Evolutionary conservation across 768 basidiomycete genomes (phyloP), one percentile per base, ranked within the genome.

Genomic region (Rhizopogon salebrosus): DNA sequence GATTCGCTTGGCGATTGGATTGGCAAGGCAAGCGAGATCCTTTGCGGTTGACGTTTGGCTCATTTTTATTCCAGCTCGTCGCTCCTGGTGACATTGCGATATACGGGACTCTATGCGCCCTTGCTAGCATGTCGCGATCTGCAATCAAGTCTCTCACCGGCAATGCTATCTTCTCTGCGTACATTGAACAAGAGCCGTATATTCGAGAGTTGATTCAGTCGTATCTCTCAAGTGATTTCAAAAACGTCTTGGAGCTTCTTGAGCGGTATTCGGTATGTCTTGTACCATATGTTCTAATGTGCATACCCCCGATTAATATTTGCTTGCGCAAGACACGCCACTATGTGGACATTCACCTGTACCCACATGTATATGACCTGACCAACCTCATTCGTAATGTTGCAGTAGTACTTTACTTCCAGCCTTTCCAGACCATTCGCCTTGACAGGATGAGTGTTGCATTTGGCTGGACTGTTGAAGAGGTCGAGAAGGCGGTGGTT

Each of bases 141-240:
- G 75, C 80, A 16, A 83, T 98, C 71, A 87, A 87, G 63, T 55
- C 78, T 0, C 79, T 89, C 4, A 68, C 92, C 27, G 85, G 84
- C 53, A 90, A 87, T 62, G 68, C 85, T 1, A 72, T 74, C 8
- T 92, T 95, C 62, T 75, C 82, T 10, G 72, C 80, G 23, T 92
- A 87, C 67, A 80, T 95, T 41, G 94, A 95, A 62, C 83, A 89
- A 58, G 91, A 93, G 64, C 84, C 87, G 0, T 93, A 94, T 62
- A 65, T 94, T 31, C 82, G 95, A 35, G 93, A 95, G 49, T 79
- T 97, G 39, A 72, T 94, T 50, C 87, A 89, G 55, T 82, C 88
- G 2, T 97, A 92, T 70, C 85, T 94, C 76, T 78, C 78, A 53
- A 93, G 88, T 66, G 83, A 87, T 60, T 98, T 97, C 75, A 91